phyloP scores from a whole-genome alignment of 768 basidiomycete genomes.

The Coprinopsis strossmayeri region DNA sequence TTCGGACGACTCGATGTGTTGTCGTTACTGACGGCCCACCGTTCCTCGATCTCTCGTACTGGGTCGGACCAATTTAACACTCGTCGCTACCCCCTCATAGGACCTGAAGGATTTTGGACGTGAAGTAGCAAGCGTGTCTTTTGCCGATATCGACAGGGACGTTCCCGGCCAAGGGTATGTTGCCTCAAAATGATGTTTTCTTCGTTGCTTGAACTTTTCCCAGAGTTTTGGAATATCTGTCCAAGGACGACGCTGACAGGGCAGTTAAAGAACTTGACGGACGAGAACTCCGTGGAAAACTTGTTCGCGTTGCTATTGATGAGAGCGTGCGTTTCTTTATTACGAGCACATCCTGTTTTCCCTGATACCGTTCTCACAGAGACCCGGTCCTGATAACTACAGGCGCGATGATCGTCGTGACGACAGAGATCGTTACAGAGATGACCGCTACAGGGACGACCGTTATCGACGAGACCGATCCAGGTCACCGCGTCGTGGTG shows the following conservation, averaged over 20 bases:
- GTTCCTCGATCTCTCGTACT: conserved; percentile 18
- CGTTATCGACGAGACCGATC: conserved; percentile 77
- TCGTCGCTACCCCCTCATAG: conserved; percentile 46
- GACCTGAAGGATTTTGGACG: conserved; percentile 98
- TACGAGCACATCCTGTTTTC: background rate
- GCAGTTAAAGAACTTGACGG: conserved; percentile 86
- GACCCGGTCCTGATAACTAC: conserved; percentile 65
- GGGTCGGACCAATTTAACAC: conserved; percentile 37
- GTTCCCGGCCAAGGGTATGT: conserved; percentile 80
- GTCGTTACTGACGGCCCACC: conserved; percentile 4
- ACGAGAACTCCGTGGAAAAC: conserved; percentile 80
- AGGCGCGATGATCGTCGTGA: conserved; percentile 69
- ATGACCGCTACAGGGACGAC: conserved; percentile 52
- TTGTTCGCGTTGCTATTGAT: conserved; percentile 65
- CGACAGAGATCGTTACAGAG: conserved; percentile 53
- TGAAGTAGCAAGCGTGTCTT: conserved; percentile 87
- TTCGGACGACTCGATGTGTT: background rate
- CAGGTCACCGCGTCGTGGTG: conserved; percentile 73
- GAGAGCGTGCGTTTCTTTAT: conserved; percentile 41
- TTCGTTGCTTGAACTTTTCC: background rate
- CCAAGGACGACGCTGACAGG: conserved; percentile 85
- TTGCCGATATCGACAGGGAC: conserved; percentile 92
- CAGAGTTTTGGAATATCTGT: conserved; percentile 88
- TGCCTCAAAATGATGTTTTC: background rate
- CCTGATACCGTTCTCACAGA: conserved; percentile 30